Base-by-base conservation (phyloP, 306 rosid species). In the Citrullus amarus region DNA sequence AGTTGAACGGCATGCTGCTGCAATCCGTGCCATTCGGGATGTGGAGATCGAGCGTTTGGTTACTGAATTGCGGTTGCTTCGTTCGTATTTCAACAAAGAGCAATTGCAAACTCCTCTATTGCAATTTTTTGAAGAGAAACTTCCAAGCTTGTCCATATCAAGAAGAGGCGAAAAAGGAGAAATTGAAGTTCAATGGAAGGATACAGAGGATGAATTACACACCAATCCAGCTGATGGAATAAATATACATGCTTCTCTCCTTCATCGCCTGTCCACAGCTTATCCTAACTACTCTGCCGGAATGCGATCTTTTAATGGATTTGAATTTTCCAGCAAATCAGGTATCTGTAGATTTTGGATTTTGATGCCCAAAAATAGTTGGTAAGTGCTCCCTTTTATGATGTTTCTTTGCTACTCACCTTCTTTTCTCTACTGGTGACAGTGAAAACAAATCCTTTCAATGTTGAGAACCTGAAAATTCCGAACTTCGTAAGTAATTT, bases 21-120 rank as follows among this genome's bases (percentile, higher is more conserved):
- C 95, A 34, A 88, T 91, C 79, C 91, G 90, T 83, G 96, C 92
- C 75, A 89, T 91, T 79, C 88, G 95, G 17, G 96, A 95, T 36
- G 89, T 92, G 61, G 93, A 95, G 79, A 80, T 88, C 15, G 88
- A 89, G 72, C 92, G 83, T 77, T 80, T 92, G 80, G 28, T 89
- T 78, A 92, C 91, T 5, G 92, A 89, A 44, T 57, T 95, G 82
- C 91, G 82, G 71, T 82, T 90, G 82, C 84, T 95, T 72, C 89
- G 91, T 25, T 87, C 97, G 1, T 75, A 81, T 83, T 91, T 88
- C 82, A 83, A 61, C 72, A 8, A 81, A 74, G 92, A 95, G 55
- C 89, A 95, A 69, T 90, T 83, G 44, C 85, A 65, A 80, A 89
- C 85, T 38, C 95, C 91, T 0, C 61, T 81, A 6, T 25, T 84